Evolutionary conservation across 2,329 filamentous ascomycete genomes (phyloP).

Genomic region (Sporothrix pseudoabietina): DNA sequence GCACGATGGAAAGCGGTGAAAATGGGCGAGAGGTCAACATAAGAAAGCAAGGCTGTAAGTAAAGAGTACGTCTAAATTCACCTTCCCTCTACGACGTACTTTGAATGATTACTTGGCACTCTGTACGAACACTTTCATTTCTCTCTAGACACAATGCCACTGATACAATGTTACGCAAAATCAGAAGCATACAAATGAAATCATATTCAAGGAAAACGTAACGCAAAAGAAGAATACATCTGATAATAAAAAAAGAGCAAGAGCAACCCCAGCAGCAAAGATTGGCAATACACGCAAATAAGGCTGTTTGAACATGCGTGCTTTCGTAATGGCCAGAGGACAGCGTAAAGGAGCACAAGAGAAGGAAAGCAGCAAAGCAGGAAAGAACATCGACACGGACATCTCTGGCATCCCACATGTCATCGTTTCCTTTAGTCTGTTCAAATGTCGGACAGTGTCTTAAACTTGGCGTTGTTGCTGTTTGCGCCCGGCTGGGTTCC

Average conservation of each 20-base stretch:
- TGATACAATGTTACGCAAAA: neutral
- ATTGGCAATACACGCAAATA: neutral
- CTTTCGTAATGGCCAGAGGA: neutral
- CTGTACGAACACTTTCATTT: too few relatives aligned
- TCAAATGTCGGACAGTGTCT: conserved; percentile 58
- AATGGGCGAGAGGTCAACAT: neutral
- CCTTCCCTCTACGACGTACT: too few relatives aligned
- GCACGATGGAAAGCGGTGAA: conserved; percentile 5
- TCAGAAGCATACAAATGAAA: neutral
- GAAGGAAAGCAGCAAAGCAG: neutral
- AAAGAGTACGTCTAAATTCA: too few relatives aligned
- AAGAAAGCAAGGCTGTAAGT: neutral
- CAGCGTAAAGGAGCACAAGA: neutral
- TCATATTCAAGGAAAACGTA: neutral
- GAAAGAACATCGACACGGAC: neutral
- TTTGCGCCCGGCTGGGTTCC: neutral
- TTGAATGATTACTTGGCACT: too few relatives aligned
- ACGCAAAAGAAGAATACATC: neutral
- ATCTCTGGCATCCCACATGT: neutral
- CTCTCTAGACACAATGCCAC: too few relatives aligned
- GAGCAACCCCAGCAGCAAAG: neutral
- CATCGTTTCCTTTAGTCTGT: conserved; percentile 32
- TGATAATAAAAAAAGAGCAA: neutral
- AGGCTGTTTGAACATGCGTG: neutral
- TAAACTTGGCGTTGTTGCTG: conserved; percentile 43